A percentile compares a stretch with the other conserved stretches of the same genome.
Evolutionary conservation across 2,329 filamentous ascomycete genomes (phyloP).

Genomic region (Colletotrichum chrysophilum): DNA sequence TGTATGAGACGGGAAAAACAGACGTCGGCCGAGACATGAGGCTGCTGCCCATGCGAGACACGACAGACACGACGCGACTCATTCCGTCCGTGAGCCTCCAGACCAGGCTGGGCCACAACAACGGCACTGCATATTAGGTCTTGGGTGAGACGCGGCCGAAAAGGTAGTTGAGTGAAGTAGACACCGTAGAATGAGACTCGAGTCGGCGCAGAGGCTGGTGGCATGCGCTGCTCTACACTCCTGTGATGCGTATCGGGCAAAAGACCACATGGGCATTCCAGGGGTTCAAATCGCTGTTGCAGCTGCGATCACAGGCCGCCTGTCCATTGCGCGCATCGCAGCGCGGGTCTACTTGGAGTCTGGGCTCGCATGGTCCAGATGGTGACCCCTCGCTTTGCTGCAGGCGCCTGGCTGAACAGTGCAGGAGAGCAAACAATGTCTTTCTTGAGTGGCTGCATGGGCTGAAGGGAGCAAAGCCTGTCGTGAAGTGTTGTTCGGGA

Average conservation of each 20-base stretch:
- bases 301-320: not conserved
- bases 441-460: constrained; percentile 8
- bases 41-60: not conserved
- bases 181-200: not conserved
- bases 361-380: not conserved
- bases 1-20: not conserved
- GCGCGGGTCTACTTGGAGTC: not conserved
- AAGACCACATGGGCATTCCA: constrained; percentile 15
- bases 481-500: not conserved
- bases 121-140: constrained; percentile 13
- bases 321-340: not conserved
- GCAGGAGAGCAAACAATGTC: not conserved
- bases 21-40: constrained; percentile 6
- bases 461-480: not conserved
- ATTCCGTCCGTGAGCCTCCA: not conserved
- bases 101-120: constrained; percentile 3
- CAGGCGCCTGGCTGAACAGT: not conserved
- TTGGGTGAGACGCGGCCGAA: not conserved
- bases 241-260: not conserved
- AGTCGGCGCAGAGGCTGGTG: not conserved
- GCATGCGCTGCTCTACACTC: constrained; percentile 1
- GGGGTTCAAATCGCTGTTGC: constrained; percentile 2
- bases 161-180: not conserved
- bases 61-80: constrained; percentile 10
- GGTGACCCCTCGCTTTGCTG: not conserved